A percentile compares a stretch with the other conserved stretches of the same genome.
Conservation (phyloP, 306 rosid genomes). For the Hippophae rhamnoides region DNA sequence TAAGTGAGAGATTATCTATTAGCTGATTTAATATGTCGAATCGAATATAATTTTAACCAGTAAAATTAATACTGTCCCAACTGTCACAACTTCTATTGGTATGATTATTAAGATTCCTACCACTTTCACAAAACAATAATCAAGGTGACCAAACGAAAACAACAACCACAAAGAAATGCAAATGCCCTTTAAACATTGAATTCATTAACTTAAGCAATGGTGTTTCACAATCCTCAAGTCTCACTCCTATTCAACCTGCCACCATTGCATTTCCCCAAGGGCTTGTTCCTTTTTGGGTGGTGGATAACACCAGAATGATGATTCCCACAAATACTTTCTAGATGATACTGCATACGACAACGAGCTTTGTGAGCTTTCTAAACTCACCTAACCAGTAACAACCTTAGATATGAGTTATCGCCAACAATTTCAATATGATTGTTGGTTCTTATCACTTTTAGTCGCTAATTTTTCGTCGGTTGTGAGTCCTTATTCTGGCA, state of each 20-base stretch:
- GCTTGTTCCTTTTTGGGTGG: slow-evolving; percentile 44
- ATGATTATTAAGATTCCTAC: slow-evolving; percentile 38
- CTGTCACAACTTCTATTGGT: slow-evolving; percentile 35
- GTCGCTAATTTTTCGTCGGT: slow-evolving; percentile 3
- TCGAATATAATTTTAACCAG: slow-evolving; percentile 35
- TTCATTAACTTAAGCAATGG: slow-evolving; percentile 22
- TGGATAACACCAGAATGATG: slow-evolving; percentile 34
- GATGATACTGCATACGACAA: slow-evolving; percentile 39
- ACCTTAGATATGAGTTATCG: slow-evolving; percentile 48
- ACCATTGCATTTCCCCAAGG: slow-evolving; percentile 31
- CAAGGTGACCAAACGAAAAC: neutral
- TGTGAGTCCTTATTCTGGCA: neutral
- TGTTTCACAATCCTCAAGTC: slow-evolving; percentile 30
- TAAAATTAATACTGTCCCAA: slow-evolving; percentile 36
- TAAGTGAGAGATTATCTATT: slow-evolving; percentile 39
- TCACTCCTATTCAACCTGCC: slow-evolving; percentile 37
- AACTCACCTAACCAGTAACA: slow-evolving; percentile 20
- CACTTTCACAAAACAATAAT: slow-evolving; percentile 1
- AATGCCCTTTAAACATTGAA: slow-evolving; percentile 15
- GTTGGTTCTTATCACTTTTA: slow-evolving; percentile 33
- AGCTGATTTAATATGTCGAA: slow-evolving; percentile 37
- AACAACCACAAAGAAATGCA: slow-evolving; percentile 34
- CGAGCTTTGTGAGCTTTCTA: slow-evolving; percentile 3
- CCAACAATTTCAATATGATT: slow-evolving; percentile 35
- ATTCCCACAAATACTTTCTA: slow-evolving; percentile 54